Conservation (phyloP, 768 basidiomycete genomes). For the Mycena polygramma region DNA sequence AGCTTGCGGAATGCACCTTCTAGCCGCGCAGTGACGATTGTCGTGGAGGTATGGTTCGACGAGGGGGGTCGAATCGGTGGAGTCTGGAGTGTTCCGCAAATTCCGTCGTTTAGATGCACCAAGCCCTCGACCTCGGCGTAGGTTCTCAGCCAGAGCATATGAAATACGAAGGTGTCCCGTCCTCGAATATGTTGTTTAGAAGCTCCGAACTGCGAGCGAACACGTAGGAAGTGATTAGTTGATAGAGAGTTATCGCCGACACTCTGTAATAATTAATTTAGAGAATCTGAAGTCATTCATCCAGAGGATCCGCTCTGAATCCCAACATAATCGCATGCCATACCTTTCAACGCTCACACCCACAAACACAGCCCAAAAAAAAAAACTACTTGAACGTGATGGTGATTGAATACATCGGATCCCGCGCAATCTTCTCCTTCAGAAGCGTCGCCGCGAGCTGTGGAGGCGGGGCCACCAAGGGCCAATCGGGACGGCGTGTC, state of each 20-base stretch:
- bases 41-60: constrained; percentile 57
- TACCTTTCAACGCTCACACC: neutral
- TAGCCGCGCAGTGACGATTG: constrained; percentile 57
- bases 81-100: constrained; percentile 47
- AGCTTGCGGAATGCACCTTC: constrained; percentile 46
- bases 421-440: constrained; percentile 30
- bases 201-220: too few relatives aligned
- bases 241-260: too few relatives aligned
- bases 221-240: too few relatives aligned
- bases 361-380: constrained; percentile 13
- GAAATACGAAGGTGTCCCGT: too few relatives aligned
- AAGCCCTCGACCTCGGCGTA: constrained; percentile 57
- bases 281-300: too few relatives aligned
- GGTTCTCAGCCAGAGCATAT: too few relatives aligned
- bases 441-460: constrained; percentile 27
- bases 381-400: constrained; percentile 4
- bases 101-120: constrained; percentile 56
- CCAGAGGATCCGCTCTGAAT: too few relatives aligned
- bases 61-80: constrained; percentile 52
- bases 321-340: too few relatives aligned
- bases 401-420: constrained; percentile 14
- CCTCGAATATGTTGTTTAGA: too few relatives aligned
- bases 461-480: constrained; percentile 24
- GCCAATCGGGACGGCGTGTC: constrained; percentile 19
- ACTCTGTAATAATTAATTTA: too few relatives aligned